Conservation (phyloP, 176 grass and related monocot species). For the Avena sativa region DNA sequence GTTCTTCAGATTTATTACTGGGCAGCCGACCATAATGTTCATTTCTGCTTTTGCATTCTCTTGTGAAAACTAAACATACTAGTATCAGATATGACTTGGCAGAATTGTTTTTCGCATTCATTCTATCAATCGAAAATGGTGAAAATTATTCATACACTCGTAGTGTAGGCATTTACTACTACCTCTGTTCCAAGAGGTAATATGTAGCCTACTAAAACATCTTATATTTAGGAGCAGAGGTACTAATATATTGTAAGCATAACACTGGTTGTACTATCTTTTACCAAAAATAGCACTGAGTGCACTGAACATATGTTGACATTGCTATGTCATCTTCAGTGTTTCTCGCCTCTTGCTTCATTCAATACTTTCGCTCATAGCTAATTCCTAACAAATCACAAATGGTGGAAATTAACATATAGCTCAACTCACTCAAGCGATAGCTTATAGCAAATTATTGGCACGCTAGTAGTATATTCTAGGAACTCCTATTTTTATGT, state of each 20-base stretch:
- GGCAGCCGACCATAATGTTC: background rate
- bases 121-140: background rate
- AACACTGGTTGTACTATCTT: constrained; percentile 14
- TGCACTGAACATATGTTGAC: too few relatives aligned
- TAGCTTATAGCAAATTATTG: background rate
- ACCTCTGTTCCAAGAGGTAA: too few relatives aligned
- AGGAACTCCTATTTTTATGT: too few relatives aligned
- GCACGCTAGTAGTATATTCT: background rate
- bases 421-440: background rate
- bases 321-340: too few relatives aligned
- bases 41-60: background rate
- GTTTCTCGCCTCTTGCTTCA: too few relatives aligned
- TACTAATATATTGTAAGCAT: background rate
- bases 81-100: background rate
- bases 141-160: background rate
- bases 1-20: background rate
- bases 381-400: background rate
- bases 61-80: background rate
- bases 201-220: too few relatives aligned
- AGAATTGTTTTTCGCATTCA: too few relatives aligned
- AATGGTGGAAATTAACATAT: background rate
- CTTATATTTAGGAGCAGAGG: too few relatives aligned
- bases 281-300: background rate
- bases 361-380: too few relatives aligned
- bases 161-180: background rate